Conservation (phyloP, 305 asterid genomes). For the Fraxinus latifolia region DNA sequence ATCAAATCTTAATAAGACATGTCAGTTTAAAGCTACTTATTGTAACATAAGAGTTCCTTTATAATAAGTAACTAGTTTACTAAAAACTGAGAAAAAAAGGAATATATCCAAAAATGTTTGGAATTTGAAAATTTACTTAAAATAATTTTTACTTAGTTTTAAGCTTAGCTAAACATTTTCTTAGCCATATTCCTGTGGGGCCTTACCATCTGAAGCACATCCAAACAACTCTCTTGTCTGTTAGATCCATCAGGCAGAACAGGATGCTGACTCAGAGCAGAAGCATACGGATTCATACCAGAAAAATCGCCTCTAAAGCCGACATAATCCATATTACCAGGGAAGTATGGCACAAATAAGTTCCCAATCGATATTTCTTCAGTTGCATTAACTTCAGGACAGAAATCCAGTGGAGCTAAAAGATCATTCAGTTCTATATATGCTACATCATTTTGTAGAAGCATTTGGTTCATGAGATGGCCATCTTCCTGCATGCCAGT, state of each 20-base stretch:
- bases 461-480: conserved; percentile 17
- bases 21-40: background rate
- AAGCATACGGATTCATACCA: conserved; percentile 23
- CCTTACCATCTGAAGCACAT: conserved; percentile 37
- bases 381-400: conserved; percentile 22
- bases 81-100: background rate
- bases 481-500: conserved; percentile 24
- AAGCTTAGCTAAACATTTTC: background rate
- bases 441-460: conserved; percentile 26
- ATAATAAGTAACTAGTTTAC: background rate
- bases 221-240: conserved; percentile 16
- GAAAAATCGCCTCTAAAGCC: conserved; percentile 21
- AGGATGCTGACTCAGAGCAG: conserved; percentile 22
- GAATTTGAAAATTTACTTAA: background rate
- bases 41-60: background rate
- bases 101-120: background rate
- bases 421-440: conserved; percentile 57
- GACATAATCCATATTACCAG: conserved; percentile 17
- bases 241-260: conserved; percentile 24
- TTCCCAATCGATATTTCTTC: conserved; percentile 20
- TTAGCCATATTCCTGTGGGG: background rate
- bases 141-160: background rate
- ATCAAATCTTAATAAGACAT: background rate
- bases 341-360: conserved; percentile 23
- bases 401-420: conserved; percentile 29